Evolutionary conservation across 352 stramenopile genomes (phyloP), one percentile per base, ranked within the genome.

Genomic region (Pythium dissotocum): DNA sequence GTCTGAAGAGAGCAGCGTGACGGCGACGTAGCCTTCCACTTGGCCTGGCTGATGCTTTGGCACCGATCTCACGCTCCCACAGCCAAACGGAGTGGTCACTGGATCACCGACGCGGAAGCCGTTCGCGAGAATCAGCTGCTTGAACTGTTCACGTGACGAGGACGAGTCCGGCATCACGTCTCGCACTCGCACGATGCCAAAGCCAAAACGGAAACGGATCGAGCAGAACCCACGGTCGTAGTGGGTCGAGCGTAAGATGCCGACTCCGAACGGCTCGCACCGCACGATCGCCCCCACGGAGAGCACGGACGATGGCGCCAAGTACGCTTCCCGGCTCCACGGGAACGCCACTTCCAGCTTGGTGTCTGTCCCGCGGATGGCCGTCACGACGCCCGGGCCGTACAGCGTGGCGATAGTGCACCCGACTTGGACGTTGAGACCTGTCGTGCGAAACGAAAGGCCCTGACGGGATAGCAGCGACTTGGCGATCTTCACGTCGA

Each of bases 401-500:
- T 80, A 90, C 44, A 73, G 77, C 16, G 84, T 94, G 6, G 80
- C 75, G 33, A 94, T 76, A 18, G 72, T 76, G 57, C 81, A 87
- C n/a, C 86, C 86, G 2, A 93, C 84, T 62, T 85, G 63, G 12
- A 67, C 40, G 16, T 35, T 62, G 40, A 32, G 28, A 8, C 16
- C 7, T 13, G 38, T 33, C 12, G 58, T 59, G 16, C 64, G 53
- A 44, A 91, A 90, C 57, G 55, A 78, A 18, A 92, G 10, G 0
- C 84, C 86, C 35, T 85, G 82, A 4, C 84, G 78, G 24, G 82
- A 85, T 1, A 91, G 72, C 40, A 91, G 56, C 2, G 76, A 74
- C 44, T 89, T 89, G 5, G 82, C 82, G 7, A 92, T 80, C 61
- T 90, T 90, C 30, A 94, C 83, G 57, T 94, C 86, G 13, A 94